Evolutionary conservation across 345 rosid species (phyloP).

Genomic region (Limnanthes douglasii): DNA sequence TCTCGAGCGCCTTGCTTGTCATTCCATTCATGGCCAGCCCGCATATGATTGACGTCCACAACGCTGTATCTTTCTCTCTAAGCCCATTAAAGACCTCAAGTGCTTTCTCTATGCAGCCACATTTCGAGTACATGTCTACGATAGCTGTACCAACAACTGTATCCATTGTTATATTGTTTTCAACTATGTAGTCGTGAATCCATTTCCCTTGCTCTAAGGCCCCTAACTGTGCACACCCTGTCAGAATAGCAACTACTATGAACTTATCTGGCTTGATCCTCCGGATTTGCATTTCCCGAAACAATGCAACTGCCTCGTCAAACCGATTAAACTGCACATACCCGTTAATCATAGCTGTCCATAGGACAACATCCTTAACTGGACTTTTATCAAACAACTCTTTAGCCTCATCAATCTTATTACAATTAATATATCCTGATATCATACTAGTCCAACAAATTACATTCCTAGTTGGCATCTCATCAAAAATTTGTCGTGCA

Average conservation of each 20-base stretch:
- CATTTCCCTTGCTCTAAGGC: conserved; percentile 71
- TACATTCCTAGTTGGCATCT: conserved; percentile 37
- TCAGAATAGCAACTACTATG: conserved; percentile 51
- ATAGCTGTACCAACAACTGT: conserved; percentile 57
- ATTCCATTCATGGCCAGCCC: conserved; percentile 63
- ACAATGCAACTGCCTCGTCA: conserved; percentile 41
- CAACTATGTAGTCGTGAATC: conserved; percentile 52
- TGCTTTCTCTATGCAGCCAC: conserved; percentile 51
- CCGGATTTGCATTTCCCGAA: conserved; percentile 35
- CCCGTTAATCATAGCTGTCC: conserved; percentile 90
- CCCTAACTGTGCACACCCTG: conserved; percentile 65
- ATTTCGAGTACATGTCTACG: conserved; percentile 66
- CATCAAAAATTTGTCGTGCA: conserved; percentile 32
- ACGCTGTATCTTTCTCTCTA: conserved; percentile 34
- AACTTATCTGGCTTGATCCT: conserved; percentile 46
- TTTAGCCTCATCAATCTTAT: conserved; percentile 43
- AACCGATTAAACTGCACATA: conserved; percentile 54
- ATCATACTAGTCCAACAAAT: conserved; percentile 70
- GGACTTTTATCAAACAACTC: conserved; percentile 60
- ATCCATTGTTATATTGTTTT: conserved; percentile 30
- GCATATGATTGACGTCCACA: conserved; percentile 68
- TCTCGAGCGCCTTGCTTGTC: conserved; percentile 29
- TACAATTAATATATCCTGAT: conserved; percentile 37
- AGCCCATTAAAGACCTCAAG: conserved; percentile 32
- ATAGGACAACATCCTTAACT: conserved; percentile 44